Conservation (phyloP, 352 stramenopile genomes). For the Globisporangium nunn region DNA sequence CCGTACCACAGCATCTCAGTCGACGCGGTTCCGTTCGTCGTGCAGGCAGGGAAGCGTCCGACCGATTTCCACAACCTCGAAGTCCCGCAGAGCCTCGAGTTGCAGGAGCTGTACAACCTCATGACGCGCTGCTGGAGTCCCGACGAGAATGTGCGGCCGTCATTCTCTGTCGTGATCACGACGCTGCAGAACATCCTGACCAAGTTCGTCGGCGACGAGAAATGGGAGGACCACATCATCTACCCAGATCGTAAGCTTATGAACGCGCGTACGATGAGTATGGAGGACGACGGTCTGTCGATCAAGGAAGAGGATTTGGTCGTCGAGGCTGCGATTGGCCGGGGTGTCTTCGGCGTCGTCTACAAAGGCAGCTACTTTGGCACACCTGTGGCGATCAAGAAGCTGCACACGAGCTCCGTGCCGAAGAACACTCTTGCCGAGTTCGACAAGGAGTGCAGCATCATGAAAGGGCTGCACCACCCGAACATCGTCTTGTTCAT, state of each 20-base stretch:
- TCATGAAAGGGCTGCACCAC: constrained; percentile 91
- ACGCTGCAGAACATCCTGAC: constrained; percentile 59
- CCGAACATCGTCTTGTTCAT: constrained; percentile 98
- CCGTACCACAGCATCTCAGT: constrained; percentile 76
- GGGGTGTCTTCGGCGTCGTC: constrained; percentile 74
- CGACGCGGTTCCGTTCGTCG: constrained; percentile 76
- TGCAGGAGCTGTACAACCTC: constrained; percentile 60
- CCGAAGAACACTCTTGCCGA: constrained; percentile 77
- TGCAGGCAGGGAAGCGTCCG: constrained; percentile 68
- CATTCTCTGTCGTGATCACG: constrained; percentile 81
- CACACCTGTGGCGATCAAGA: constrained; percentile 79
- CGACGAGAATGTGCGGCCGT: constrained; percentile 58
- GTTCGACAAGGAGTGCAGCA: constrained; percentile 80
- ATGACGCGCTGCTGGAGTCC: constrained; percentile 79
- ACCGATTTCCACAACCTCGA: constrained; percentile 70
- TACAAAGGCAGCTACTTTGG: constrained; percentile 85
- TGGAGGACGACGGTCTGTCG: constrained; percentile 60
- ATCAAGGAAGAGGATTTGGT: constrained; percentile 77
- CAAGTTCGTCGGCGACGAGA: constrained; percentile 64
- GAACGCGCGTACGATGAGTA: constrained; percentile 30
- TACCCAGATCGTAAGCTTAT: constrained; percentile 75
- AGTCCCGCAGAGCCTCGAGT: constrained; percentile 30
- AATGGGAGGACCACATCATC: constrained; percentile 82
- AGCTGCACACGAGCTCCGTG: constrained; percentile 69
- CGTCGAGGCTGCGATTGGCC: constrained; percentile 59